Conservation (phyloP, 768 basidiomycete species). For the Leccinellum luteum region DNA sequence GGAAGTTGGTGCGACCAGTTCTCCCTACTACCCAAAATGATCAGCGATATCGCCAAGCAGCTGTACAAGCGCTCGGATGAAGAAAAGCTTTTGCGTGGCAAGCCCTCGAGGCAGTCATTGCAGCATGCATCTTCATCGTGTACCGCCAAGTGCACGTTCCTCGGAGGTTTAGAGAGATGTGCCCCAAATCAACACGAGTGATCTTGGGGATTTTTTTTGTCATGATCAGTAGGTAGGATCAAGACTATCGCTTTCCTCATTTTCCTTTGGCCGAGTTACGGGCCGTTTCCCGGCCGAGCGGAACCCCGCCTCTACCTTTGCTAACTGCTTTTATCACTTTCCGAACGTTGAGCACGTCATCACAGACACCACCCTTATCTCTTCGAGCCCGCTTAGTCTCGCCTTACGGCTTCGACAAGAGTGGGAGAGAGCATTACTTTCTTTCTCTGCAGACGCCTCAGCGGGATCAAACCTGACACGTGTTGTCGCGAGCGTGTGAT, state of each 20-base stretch:
- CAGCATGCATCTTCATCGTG: constrained; percentile 97
- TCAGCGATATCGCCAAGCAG: constrained; percentile 95
- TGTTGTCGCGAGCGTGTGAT: constrained; percentile 70
- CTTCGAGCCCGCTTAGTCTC: constrained; percentile 53
- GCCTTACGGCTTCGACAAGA: constrained; percentile 77
- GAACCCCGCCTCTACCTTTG: constrained; percentile 62
- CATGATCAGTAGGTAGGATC: background rate
- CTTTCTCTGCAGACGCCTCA: constrained; percentile 59
- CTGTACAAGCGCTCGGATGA: constrained; percentile 97
- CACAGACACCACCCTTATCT: constrained; percentile 37
- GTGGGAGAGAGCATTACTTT: constrained; percentile 68
- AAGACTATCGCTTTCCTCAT: constrained; percentile 27
- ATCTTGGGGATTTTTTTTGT: background rate
- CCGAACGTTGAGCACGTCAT: constrained; percentile 74
- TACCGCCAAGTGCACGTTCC: constrained; percentile 95
- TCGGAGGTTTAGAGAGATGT: constrained; percentile 95
- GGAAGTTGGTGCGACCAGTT: constrained; percentile 94
- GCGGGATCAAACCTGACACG: constrained; percentile 87
- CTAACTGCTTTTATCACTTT: constrained; percentile 83
- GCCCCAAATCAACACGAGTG: too few species aligned
- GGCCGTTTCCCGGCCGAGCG: constrained; percentile 46
- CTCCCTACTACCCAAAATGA: constrained; percentile 87
- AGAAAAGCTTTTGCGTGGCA: constrained; percentile 88
- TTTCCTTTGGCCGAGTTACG: constrained; percentile 24
- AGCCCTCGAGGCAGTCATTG: constrained; percentile 90